Evolutionary conservation across 495 filamentous ascomycete genomes (phyloP).

Genomic region (Oidiodendron maius): DNA sequence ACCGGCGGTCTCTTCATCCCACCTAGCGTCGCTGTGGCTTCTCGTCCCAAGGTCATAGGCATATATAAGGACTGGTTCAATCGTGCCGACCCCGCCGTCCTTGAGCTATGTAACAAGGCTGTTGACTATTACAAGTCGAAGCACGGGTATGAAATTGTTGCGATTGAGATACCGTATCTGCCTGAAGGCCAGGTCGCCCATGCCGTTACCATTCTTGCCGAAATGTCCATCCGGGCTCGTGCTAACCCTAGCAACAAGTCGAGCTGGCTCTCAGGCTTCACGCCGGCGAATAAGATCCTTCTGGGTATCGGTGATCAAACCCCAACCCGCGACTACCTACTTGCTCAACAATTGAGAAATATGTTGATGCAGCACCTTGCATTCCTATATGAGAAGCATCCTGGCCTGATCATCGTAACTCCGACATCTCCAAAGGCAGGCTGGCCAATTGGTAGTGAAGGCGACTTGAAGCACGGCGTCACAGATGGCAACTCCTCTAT

Average conservation of each 20-base stretch:
- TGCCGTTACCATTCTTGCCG: constrained; percentile 71
- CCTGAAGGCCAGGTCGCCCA: constrained; percentile 71
- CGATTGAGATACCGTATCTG: constrained; percentile 73
- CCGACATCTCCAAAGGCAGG: constrained; percentile 75
- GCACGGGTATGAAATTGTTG: constrained; percentile 59
- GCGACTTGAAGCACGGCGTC: constrained; percentile 56
- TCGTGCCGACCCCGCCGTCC: constrained; percentile 57
- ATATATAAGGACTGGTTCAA: constrained; percentile 73
- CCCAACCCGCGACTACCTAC: constrained; percentile 60
- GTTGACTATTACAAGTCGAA: constrained; percentile 54
- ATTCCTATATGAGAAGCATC: constrained; percentile 61
- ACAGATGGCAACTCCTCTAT: constrained; percentile 67
- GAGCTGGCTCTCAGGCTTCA: constrained; percentile 42
- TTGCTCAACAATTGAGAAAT: constrained; percentile 67
- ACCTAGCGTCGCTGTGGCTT: not conserved
- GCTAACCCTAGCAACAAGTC: constrained; percentile 5
- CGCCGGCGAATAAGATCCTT: constrained; percentile 68
- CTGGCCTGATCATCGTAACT: constrained; percentile 72
- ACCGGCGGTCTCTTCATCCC: constrained; percentile 30
- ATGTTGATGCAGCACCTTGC: constrained; percentile 81
- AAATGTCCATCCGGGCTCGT: constrained; percentile 43
- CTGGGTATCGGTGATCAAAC: constrained; percentile 58
- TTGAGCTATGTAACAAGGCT: constrained; percentile 49
- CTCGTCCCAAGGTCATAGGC: constrained; percentile 47
- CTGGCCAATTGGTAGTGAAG: constrained; percentile 47